Evolutionary conservation across 2,329 filamentous ascomycete genomes (phyloP).

Genomic region (Nigrograna mackinnonii): DNA sequence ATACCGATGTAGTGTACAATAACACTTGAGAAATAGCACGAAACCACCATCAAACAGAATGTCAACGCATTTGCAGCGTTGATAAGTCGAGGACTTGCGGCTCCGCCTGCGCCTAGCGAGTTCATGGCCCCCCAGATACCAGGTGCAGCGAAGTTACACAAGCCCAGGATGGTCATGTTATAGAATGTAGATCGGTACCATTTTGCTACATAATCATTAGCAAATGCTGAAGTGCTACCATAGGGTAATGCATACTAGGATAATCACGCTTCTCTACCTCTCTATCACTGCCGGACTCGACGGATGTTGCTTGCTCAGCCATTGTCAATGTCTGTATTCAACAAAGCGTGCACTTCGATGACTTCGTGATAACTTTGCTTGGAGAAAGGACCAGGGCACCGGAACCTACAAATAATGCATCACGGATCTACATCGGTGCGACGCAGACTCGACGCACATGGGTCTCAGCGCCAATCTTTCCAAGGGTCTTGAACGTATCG

Average conservation of each 20-base stretch:
- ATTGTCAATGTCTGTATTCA: conserved; percentile 6
- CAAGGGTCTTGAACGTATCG: no score
- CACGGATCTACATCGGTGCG: no score
- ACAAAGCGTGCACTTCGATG: no score
- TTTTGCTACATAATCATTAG: conserved; percentile 47
- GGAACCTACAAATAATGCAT: no score
- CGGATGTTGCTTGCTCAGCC: conserved; percentile 13
- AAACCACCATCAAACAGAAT: conserved; percentile 73
- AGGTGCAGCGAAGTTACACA: conserved; percentile 72
- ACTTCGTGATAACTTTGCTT: no score
- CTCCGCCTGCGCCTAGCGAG: conserved; percentile 70
- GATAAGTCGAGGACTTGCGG: conserved; percentile 66
- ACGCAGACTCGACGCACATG: no score
- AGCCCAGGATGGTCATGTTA: conserved; percentile 69
- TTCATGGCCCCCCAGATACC: conserved; percentile 76
- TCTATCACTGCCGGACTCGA: conserved; percentile 22
- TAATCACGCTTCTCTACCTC: conserved; percentile 23
- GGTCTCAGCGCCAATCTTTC: no score
- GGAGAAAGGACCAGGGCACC: no score
- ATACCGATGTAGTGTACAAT: conserved; percentile 71
- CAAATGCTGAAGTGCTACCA: neutral
- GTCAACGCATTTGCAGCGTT: conserved; percentile 73
- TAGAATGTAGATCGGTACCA: conserved; percentile 73
- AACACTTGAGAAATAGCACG: conserved; percentile 67
- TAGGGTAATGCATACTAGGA: conserved; percentile 18